Evolutionary conservation across 371 early-diverging fungal species (phyloP).

Genomic region (Actinomucor elegans): DNA sequence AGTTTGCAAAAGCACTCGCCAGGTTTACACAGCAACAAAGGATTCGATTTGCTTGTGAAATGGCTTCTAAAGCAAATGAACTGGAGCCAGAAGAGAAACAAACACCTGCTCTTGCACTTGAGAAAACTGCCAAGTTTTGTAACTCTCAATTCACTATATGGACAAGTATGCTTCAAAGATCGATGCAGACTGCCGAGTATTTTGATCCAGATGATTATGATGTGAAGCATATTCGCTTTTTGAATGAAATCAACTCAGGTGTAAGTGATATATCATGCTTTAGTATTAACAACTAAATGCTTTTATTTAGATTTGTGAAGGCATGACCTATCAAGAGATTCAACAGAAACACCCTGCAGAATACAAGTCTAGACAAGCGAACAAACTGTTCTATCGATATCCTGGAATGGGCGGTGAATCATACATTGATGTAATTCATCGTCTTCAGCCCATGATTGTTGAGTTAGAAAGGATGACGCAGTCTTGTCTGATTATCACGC

Average conservation of each 20-base stretch:
- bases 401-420: constrained; percentile 87
- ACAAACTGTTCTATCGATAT: constrained; percentile 82
- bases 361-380: constrained; percentile 59
- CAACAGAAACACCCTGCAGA: constrained; percentile 68
- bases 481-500: constrained; percentile 76
- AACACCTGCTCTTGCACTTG: constrained; percentile 16
- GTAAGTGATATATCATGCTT: constrained; percentile 28
- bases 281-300: background rate
- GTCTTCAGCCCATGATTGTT: constrained; percentile 78
- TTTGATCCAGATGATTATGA: constrained; percentile 74
- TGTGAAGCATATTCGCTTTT: constrained; percentile 65
- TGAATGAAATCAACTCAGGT: constrained; percentile 87
- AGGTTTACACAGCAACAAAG: constrained; percentile 59
- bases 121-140: constrained; percentile 28
- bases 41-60: constrained; percentile 37
- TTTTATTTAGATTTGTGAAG: constrained; percentile 40
- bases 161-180: constrained; percentile 76
- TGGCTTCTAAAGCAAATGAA: constrained; percentile 25
- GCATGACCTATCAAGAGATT: constrained; percentile 69
- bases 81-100: constrained; percentile 27
- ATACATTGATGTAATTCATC: constrained; percentile 83
- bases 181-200: constrained; percentile 67
- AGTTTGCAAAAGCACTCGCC: constrained; percentile 68
- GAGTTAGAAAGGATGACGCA: constrained; percentile 84
- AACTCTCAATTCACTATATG: constrained; percentile 62